Evolutionary conservation across 2,329 filamentous ascomycete species (phyloP), one percentile per base, ranked within the genome.

Genomic region (Colletotrichum sp.): DNA sequence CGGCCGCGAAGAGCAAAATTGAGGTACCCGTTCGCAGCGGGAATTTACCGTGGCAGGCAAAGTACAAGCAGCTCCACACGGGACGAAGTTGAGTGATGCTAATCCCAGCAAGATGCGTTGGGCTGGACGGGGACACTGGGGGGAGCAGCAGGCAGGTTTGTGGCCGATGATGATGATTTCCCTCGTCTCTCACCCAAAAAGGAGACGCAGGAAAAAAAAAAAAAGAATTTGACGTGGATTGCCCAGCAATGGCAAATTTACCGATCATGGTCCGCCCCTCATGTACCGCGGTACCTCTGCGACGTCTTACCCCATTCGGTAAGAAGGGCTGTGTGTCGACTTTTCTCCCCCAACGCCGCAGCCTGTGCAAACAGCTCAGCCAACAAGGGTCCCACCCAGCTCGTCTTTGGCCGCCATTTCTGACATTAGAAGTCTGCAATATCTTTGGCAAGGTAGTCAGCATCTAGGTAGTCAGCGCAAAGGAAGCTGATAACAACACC

Each of bases 41-140:
- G 28, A 21, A 26, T 21, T n/a, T 6, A 30, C 10, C 30, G 63
- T 59, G 28, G 21, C 18, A 18, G 30, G n/a, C 10, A 34, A 64
- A 72, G 70, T 73, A 65, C 59, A 21, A 24, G 28, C 55, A 36
- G 57, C 24, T 76, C 74, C 70, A 76, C 49, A 60, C 65, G 64
- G 65, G 74, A 74, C 49, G 70, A 65, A 73, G 66, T 64, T 76
- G 73, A 59, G 59, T 68, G 59, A 76, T 52, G 59, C 24, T 32
- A 76, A 76, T 65, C 73, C 64, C 73, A 21, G 73, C 21, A 59
- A 60, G 44, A 13, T 52, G 44, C 10, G 44, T 59, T 68, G 72
- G 68, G 57, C 34, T 65, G 57, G 67, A 32, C 44, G 44, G 44
- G n/a, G 44, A 52, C 44, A 8, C 44, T 52, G 44, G n/a, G 44